A percentile compares a stretch with the other conserved stretches of the same genome.
Evolutionary conservation across 2,329 filamentous ascomycete species (phyloP).

Genomic region (Cercospora sp.): DNA sequence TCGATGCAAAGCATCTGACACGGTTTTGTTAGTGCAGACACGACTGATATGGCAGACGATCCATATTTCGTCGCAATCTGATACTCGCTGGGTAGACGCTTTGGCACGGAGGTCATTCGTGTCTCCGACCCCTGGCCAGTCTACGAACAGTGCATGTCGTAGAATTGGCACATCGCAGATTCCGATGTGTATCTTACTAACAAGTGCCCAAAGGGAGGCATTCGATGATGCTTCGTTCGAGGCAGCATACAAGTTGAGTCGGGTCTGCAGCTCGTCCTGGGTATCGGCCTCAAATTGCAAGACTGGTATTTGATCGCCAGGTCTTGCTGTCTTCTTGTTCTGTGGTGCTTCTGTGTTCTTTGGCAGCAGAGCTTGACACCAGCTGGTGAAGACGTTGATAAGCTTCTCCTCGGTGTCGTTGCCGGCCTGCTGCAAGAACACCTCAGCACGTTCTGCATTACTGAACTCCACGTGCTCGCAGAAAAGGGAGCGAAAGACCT

Average conservation of each 20-base stretch:
- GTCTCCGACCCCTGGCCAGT: constrained; percentile 22
- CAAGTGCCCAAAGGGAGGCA: constrained; percentile 13
- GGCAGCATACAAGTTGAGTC: constrained; percentile 6
- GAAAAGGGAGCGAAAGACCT: constrained; percentile 15
- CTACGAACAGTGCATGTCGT: constrained; percentile 11
- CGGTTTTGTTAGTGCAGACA: not conserved
- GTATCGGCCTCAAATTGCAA: constrained; percentile 1
- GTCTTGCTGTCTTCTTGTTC: not conserved
- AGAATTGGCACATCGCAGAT: constrained; percentile 8
- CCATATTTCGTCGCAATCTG: constrained; percentile 25
- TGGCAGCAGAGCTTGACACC: constrained; percentile 7
- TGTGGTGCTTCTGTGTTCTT: not conserved
- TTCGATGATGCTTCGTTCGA: not conserved
- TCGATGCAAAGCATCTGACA: not conserved
- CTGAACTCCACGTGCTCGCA: constrained; percentile 3
- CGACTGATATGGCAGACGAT: constrained; percentile 13
- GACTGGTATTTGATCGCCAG: constrained; percentile 2
- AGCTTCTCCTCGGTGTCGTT: not conserved
- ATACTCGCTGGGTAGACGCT: constrained; percentile 10
- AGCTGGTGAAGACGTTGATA: not conserved
- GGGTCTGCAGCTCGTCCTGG: not conserved
- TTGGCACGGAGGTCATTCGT: constrained; percentile 18
- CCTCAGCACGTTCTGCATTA: not conserved
- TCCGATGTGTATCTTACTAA: constrained; percentile 12
- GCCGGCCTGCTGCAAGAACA: not conserved